Evolutionary conservation across 345 rosid genomes (phyloP), one percentile per base, ranked within the genome.

Genomic region (Citrus trifoliata): DNA sequence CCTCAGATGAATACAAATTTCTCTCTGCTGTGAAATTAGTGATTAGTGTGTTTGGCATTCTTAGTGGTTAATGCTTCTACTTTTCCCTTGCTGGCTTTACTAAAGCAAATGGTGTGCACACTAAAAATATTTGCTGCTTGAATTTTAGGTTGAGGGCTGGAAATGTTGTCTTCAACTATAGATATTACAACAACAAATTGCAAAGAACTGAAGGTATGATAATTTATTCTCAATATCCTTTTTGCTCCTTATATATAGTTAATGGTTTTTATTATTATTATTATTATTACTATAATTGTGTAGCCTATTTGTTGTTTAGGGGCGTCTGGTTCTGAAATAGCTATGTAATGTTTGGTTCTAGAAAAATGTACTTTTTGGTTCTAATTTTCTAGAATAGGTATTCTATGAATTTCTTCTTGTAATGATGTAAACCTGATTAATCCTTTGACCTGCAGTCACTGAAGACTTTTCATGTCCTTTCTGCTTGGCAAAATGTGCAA

Each of bases 391-490:
- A 53, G 6, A 18, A 32, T 30, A n/a, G 16, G 40, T 61, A 28
- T 70, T 21, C 14, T 40, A 4, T 51, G 33, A 55, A 76, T 2
- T 12, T 63, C 58, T 61, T 63, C 46, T 37, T 24, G 67, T 25
- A 78, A 73, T 80, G 63, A 64, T 80, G 28, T 84, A 40, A 56
- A 71, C 22, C 46, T 79, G 68, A 53, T 76, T 63, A 51, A 21
- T 73, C 24, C 59, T 58, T 62, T 83, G 58, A 67, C 63, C 80
- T 86, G 90, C 97, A 94, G 99, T 94, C 78, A 97, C 99, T 56
- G 99, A 94, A 91, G 98, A 97, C 81, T 97, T 93, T 84, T 88
- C 98, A 67, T 94, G 99, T 84, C 97, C 99, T 79, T 93, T 97
- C 83, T 94, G 99, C 90, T 88, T 97, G 87, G 93, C 89, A 66